Conservation (phyloP, 768 basidiomycete species). For the Tricholoma terreum region DNA sequence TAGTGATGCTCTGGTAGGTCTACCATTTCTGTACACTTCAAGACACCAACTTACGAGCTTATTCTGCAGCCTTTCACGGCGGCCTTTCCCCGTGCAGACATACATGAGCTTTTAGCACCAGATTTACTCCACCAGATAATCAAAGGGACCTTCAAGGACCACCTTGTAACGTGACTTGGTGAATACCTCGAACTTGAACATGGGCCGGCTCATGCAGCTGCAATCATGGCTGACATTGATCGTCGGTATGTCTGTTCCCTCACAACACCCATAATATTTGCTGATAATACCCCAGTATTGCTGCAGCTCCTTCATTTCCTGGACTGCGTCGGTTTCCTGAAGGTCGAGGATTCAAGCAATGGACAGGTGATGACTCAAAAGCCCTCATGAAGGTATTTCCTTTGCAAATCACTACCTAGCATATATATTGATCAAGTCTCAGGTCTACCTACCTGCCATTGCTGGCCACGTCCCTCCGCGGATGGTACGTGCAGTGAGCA, state of each 20-base stretch:
- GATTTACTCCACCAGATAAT: slow-evolving; percentile 29
- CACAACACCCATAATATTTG: background rate
- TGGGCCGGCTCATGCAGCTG: slow-evolving; percentile 8
- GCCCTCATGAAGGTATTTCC: slow-evolving; percentile 29
- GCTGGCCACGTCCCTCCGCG: too few species aligned
- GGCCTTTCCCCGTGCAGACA: slow-evolving; percentile 14
- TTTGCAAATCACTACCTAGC: background rate
- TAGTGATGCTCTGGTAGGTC: background rate
- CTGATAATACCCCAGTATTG: slow-evolving; percentile 16
- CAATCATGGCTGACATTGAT: slow-evolving; percentile 33
- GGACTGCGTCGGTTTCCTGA: too few species aligned
- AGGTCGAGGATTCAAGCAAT: too few species aligned
- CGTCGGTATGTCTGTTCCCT: slow-evolving; percentile 16
- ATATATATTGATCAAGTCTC: background rate
- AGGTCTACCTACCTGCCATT: slow-evolving; percentile 29
- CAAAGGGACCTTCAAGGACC: too few species aligned
- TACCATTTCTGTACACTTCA: background rate
- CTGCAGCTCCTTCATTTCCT: slow-evolving; percentile 21
- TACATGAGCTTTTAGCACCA: slow-evolving; percentile 24
- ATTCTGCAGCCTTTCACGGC: slow-evolving; percentile 5
- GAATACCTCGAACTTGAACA: slow-evolving; percentile 20
- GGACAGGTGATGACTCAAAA: too few species aligned
- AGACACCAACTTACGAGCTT: background rate
- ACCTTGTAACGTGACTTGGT: too few species aligned
- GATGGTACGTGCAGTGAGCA: slow-evolving; percentile 12